Evolutionary conservation across 2,329 filamentous ascomycete species (phyloP), one percentile per base, ranked within the genome.

Genomic region (Pestalotiopsis sp.): DNA sequence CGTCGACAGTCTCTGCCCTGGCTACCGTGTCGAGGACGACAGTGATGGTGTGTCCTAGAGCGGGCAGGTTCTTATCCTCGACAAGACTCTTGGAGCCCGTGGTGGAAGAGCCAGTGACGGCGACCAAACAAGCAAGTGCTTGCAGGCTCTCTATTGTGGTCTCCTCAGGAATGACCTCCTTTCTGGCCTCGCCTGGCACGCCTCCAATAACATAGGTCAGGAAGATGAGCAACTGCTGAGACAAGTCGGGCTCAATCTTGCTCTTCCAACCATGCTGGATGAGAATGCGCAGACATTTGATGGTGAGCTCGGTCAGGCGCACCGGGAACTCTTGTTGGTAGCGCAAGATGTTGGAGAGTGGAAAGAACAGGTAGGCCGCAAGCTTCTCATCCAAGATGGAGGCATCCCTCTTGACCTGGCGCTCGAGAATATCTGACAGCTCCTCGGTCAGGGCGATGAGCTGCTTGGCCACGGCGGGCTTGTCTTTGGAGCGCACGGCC

Each of bases 281-380:
- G 36, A 99, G 85, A 17, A 94, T 82, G 12, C 88, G 86, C 41
- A 98, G 83, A 73, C 93, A 95, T 77, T 90, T 89, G 61, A 98
- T 84, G 38, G 92, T 91, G 58, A 92, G 81, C 78, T 99, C 96
- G 7, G 96, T 82, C 56, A 93, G 84, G 45, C 87, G 87, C 61
- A 92, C 87, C 0, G 95, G 90, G 67, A 95, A 89, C 62, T 87
- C 85, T 71, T 92, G 89, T 73, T 93, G 91, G 71, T 90, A 87
- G 69, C 94, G 91, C 74, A 99, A 91, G 52, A 98, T 89, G 74
- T 96, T 92, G 0, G 94, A 94, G 0, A 99, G 84, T 0, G 96
- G 96, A 71, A 98, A 97, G 84, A 98, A 98, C 76, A 93, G 88
- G 84, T 98, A 99, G 82, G 98, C 95, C 14, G 95, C 94, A 20